Evolutionary conservation across 164 flowering plant genomes (phyloP), one percentile per base, ranked within the genome.

Genomic region (Piper betle): DNA sequence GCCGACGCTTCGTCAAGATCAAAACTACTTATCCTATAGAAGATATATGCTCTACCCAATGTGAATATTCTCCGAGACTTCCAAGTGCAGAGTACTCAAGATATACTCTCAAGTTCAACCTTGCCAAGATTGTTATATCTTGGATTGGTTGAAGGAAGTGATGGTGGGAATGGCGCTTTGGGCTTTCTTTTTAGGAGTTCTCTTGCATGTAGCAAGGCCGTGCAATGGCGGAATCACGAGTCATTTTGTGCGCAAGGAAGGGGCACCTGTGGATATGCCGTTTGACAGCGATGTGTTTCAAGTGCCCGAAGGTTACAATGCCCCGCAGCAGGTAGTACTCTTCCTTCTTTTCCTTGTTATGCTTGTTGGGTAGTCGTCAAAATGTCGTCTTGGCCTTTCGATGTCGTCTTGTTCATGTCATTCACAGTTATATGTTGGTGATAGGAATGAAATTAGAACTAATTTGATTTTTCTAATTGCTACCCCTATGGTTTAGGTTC

Each of bases 261-360:
- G 67, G 61, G 59, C 60, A 20, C 48, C 77, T 2, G 41, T 55
- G 0, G 81, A 78, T 63, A 74, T 80, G 71, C 84, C 81, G 10
- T 69, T 80, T 17, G 70, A 67, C 15, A 67, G 70, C 25, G 75
- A 72, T 50, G 71, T 62, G 43, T 74, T 78, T 61, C 17, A 19
- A 12, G 68, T 63, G 2, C 80, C 84, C 17, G 61, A 72, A 15
- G 84, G 84, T 59, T 76, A 80, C 37, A 80, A 80, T 76, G 80
- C 84, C 3, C 81, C 81, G 13, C 75, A 80, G 48, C 84, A 80
- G 82, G 82, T 78, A 25, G 10, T 2, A 37, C 15, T 16, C n/a
- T n/a, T 4, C 37, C 37, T 19, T 8, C 17, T 59, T 17, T 62
- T 19, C 50, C 9, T 39, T 15, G 61, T 20, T 15, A 17, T 25